Evolutionary conservation across 2,329 filamentous ascomycete genomes (phyloP).

Genomic region (Colletotrichum sp.): DNA sequence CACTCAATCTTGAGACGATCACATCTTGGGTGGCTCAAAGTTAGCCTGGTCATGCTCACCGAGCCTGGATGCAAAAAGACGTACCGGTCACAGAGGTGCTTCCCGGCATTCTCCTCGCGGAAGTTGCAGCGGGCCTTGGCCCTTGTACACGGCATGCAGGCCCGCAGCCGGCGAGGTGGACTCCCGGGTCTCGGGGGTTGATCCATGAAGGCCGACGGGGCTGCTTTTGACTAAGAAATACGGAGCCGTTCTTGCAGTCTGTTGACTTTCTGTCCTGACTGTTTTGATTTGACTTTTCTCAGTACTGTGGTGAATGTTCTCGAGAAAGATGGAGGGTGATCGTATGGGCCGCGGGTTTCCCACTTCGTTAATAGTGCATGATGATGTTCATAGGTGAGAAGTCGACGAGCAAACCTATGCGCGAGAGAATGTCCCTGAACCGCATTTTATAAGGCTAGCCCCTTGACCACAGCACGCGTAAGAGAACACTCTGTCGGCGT

Average conservation of each 20-base stretch:
- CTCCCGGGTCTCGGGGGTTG: constrained; percentile 1
- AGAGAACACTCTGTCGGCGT: background rate
- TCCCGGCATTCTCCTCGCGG: constrained; percentile 11
- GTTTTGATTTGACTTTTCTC: background rate
- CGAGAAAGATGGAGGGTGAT: background rate
- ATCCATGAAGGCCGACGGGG: constrained; percentile 14
- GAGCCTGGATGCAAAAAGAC: background rate
- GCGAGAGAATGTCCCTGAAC: background rate
- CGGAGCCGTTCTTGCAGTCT: background rate
- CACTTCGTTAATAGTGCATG: background rate
- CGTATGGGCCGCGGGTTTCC: background rate
- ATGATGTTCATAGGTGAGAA: background rate
- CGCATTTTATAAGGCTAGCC: background rate
- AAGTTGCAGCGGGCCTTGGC: constrained; percentile 22
- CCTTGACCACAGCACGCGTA: background rate
- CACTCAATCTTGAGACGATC: constrained; percentile 32
- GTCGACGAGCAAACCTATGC: background rate
- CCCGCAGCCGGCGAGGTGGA: constrained; percentile 22
- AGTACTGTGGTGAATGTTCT: background rate
- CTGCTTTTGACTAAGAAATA: background rate
- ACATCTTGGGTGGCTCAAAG: constrained; percentile 21
- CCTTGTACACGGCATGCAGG: constrained; percentile 23
- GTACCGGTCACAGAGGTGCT: constrained; percentile 21
- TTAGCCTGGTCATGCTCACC: background rate
- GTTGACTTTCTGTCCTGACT: background rate